Evolutionary conservation across 495 filamentous ascomycete species (phyloP).

Genomic region (Penicillium paradoxum): DNA sequence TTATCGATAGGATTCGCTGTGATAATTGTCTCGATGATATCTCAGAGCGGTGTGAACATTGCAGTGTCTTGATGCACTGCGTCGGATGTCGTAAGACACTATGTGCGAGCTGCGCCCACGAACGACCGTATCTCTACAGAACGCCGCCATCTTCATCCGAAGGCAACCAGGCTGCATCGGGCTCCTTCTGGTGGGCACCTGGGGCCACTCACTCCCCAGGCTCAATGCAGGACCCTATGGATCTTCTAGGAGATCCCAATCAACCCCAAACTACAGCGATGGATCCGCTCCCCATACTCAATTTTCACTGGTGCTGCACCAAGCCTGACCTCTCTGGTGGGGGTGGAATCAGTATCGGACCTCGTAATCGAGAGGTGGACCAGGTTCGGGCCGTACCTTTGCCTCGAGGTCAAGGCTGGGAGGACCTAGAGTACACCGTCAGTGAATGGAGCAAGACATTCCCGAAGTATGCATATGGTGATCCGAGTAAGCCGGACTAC

Average conservation of each 20-base stretch:
- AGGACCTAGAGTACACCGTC: conserved; percentile 49
- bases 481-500: conserved; percentile 39
- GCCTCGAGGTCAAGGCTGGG: conserved; percentile 49
- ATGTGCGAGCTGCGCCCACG: conserved; percentile 57
- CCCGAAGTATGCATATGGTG: conserved; percentile 42
- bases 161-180: conserved; percentile 5
- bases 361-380: conserved; percentile 49
- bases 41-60: conserved; percentile 56
- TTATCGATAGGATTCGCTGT: conserved; percentile 51
- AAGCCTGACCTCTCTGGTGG: conserved; percentile 58
- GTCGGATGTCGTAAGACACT: conserved; percentile 58
- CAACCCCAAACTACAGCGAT: conserved; percentile 23
- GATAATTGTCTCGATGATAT: conserved; percentile 51
- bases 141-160: conserved; percentile 15
- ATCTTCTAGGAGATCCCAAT: conserved; percentile 25
- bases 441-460: conserved; percentile 43
- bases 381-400: conserved; percentile 54
- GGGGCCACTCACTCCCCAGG: conserved; percentile 50
- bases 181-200: conserved; percentile 56
- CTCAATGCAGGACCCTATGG: conserved; percentile 49
- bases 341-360: conserved; percentile 55
- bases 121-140: conserved; percentile 45
- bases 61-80: conserved; percentile 60
- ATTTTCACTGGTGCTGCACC: conserved; percentile 59
- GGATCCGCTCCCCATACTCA: conserved; percentile 39